phyloP scores from a whole-genome alignment of 2,329 filamentous ascomycete genomes.

The Aplosporella prunicola region DNA sequence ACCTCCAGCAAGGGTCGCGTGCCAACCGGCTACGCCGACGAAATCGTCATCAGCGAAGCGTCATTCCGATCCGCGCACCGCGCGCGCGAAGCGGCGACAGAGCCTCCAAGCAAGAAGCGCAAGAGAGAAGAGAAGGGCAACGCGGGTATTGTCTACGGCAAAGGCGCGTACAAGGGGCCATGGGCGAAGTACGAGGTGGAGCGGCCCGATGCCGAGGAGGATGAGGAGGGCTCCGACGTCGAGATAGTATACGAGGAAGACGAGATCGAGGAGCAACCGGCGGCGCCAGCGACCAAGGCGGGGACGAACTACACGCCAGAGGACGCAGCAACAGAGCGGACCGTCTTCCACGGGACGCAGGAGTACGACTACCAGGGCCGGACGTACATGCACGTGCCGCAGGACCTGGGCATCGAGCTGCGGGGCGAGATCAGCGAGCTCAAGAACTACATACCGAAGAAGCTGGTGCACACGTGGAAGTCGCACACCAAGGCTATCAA shows the following conservation, averaged over 20 bases:
- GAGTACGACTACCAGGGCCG: conserved; percentile 89
- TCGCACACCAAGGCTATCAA: conserved; percentile 72
- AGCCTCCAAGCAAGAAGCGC: conserved; percentile 57
- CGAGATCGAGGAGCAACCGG: conserved; percentile 51
- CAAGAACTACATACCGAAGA: conserved; percentile 93
- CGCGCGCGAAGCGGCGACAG: conserved; percentile 55
- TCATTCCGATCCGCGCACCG: conserved; percentile 83
- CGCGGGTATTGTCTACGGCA: conserved; percentile 73
- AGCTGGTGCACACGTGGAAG: conserved; percentile 83
- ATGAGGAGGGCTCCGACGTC: conserved; percentile 57
- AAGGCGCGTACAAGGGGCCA: conserved; percentile 81
- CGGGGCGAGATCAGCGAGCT: conserved; percentile 67
- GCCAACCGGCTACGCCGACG: conserved; percentile 73
- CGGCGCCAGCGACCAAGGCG: conserved; percentile 51
- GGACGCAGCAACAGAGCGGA: conserved; percentile 56
- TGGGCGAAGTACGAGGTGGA: conserved; percentile 81
- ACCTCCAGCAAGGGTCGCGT: conserved; percentile 29
- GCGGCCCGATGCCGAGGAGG: conserved; percentile 58
- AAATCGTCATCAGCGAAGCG: conserved; percentile 81
- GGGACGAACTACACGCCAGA: conserved; percentile 43
- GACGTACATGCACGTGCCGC: conserved; percentile 96
- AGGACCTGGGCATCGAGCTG: conserved; percentile 44
- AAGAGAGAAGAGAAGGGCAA: conserved; percentile 80
- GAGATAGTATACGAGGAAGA: conserved; percentile 70
- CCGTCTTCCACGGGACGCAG: conserved; percentile 73